phyloP scores from a whole-genome alignment of 305 asterid genomes.

The Rubia tinctorum region DNA sequence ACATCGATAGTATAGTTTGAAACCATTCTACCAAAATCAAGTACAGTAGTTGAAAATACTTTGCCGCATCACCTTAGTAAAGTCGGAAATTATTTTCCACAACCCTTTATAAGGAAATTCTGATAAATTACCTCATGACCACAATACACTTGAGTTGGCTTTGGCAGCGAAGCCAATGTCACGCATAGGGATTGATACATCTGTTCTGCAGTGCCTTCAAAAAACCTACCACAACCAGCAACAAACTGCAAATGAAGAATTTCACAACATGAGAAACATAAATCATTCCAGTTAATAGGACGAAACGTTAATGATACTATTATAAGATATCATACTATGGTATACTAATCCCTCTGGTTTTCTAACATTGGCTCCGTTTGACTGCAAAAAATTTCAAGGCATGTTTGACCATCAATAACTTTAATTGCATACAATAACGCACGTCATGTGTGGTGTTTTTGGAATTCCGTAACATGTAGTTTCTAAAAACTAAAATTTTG shows the following conservation, averaged over 20 bases:
- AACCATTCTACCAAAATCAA: neutral
- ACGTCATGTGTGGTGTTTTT: no score
- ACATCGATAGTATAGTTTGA: neutral
- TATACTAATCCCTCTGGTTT: no score
- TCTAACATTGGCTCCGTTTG: no score
- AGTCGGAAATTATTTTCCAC: neutral
- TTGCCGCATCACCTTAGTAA: neutral
- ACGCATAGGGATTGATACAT: constrained; percentile 87
- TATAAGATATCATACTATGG: neutral
- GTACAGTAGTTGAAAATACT: neutral
- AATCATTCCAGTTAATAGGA: neutral
- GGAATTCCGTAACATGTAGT: no score
- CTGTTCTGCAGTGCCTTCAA: constrained; percentile 94
- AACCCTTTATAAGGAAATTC: neutral
- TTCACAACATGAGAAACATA: neutral
- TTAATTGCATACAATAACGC: no score
- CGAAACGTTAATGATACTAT: neutral
- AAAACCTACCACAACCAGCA: constrained; percentile 95
- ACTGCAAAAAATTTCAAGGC: no score
- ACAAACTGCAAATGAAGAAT: constrained; percentile 39
- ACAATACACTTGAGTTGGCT: constrained; percentile 84
- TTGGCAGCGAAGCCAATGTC: constrained; percentile 82
- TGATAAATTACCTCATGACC: constrained; percentile 81
- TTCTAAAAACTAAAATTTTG: no score
- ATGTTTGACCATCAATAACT: no score